Percentiles rank a stretch among this genome's conserved stretches.
These are phyloP conservation scores for Graphiopsis chlorocephala DNA, from an alignment of 2,329 filamentous ascomycete species.

Conservation along the genomic window DNA sequence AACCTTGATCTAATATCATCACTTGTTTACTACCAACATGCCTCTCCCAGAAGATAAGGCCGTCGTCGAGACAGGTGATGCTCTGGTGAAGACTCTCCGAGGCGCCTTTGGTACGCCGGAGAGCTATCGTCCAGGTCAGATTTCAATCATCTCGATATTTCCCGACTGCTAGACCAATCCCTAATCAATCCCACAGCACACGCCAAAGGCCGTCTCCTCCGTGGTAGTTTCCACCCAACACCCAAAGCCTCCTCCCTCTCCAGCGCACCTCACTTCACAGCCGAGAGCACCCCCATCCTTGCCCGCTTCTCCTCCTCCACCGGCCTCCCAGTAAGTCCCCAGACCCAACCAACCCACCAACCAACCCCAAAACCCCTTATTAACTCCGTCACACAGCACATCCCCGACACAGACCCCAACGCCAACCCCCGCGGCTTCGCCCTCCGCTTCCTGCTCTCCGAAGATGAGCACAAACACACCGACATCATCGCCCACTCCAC, in stretches of 20 bases:
- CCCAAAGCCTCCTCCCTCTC: slow-evolving; percentile 42
- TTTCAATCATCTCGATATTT: background rate
- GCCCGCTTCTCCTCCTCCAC: slow-evolving; percentile 30
- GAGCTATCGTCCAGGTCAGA: slow-evolving; percentile 26
- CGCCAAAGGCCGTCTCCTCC: slow-evolving; percentile 53
- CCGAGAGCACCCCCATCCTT: slow-evolving; percentile 24
- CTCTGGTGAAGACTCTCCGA: slow-evolving; percentile 24
- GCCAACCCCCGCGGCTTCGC: slow-evolving; percentile 43
- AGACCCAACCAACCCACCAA: background rate
- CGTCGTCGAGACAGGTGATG: slow-evolving; percentile 22
- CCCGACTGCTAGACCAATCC: slow-evolving; percentile 4
- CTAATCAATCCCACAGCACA: slow-evolving; percentile 42
- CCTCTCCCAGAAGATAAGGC: slow-evolving; percentile 24
- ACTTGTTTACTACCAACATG: slow-evolving; percentile 18
- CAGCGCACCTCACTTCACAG: slow-evolving; percentile 27
- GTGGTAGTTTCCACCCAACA: slow-evolving; percentile 53
- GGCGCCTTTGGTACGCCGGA: slow-evolving; percentile 26
- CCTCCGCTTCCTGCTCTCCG: slow-evolving; percentile 47
- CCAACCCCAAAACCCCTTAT: background rate
- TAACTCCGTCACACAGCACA: slow-evolving; percentile 7
- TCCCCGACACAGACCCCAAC: slow-evolving; percentile 27
- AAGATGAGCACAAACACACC: slow-evolving; percentile 48
- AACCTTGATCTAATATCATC: background rate
- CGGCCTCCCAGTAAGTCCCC: slow-evolving; percentile 20
- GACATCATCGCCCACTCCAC: slow-evolving; percentile 57